Evolutionary conservation across 768 basidiomycete genomes (phyloP), one percentile per base, ranked within the genome.

Genomic region (Phlebiopsis gigantea): DNA sequence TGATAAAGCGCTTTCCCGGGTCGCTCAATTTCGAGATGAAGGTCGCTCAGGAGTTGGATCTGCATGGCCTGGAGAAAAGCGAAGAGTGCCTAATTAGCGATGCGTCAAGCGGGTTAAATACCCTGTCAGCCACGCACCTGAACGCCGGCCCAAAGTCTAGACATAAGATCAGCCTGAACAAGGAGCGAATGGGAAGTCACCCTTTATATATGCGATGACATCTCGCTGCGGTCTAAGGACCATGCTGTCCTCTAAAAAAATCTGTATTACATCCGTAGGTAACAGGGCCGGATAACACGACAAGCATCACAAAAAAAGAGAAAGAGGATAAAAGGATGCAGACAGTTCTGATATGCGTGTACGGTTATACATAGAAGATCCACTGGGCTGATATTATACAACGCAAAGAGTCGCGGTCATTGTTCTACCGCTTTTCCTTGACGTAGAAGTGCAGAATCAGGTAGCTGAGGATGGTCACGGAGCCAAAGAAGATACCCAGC

Each of bases 381-480:
- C 34, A 39, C 12, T n/a, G n/a, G n/a, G n/a, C n/a, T 17, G 34
- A 39, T 39, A 39, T 39, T 39, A 17, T 39, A 39, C 34, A 39
- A 9, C 34, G 12, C 3, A 39, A 39, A 39, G 34, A 9, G 8
- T 9, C n/a, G n/a, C n/a, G n/a, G n/a, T n/a, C n/a, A n/a, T n/a
- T n/a, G n/a, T n/a, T n/a, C 26, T 48, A 83, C 62, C 81, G 71
- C 68, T 73, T 77, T 77, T 98, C 95, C 72, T 89, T 90, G 50
- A 98, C 95, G 66, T 85, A 94, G 71, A 86, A 85, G 66, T 96
- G 90, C 25, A 98, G 75, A 46, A 83, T 85, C 53, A 93, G 61
- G 70, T 82, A 98, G 71, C 90, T 94, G 31, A 77, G 75, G 5
- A 82, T 68, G 5, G 88, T 93, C 71, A 94, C 93, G 1, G 77